Evolutionary conservation across 164 flowering plant genomes (phyloP).

Genomic region (Malania oleifera): DNA sequence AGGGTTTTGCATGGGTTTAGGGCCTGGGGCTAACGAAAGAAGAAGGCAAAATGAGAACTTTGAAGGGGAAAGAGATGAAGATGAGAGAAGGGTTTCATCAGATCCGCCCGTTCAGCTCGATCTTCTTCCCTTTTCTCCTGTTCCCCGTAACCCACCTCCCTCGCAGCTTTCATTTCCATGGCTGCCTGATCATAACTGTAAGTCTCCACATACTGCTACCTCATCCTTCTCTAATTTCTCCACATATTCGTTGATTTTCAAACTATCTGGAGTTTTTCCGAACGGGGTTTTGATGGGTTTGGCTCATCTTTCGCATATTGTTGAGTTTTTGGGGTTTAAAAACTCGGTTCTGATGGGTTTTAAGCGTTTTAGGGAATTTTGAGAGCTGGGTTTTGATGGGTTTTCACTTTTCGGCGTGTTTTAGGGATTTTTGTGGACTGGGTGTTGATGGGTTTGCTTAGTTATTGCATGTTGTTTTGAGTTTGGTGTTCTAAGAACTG

Average conservation of each 20-base stretch:
- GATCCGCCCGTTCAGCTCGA: conserved; percentile 36
- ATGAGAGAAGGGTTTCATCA: conserved; percentile 11
- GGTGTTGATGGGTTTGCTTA: too few species aligned
- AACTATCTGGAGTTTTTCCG: too few species aligned
- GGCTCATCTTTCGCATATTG: too few species aligned
- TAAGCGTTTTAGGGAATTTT: too few species aligned
- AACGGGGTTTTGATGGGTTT: too few species aligned
- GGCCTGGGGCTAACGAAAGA: neutral
- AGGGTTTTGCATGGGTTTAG: conserved; percentile 35
- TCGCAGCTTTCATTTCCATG: conserved; percentile 30
- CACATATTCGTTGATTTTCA: neutral
- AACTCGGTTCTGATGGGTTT: too few species aligned
- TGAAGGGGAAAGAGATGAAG: conserved; percentile 2
- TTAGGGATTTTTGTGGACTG: too few species aligned
- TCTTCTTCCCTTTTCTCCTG: conserved; percentile 32
- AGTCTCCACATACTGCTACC: neutral
- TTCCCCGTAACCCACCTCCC: conserved; percentile 20
- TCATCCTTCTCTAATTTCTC: neutral
- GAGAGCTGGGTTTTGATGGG: too few species aligned
- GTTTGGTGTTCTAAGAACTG: too few species aligned
- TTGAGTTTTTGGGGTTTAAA: too few species aligned
- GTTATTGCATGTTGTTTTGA: too few species aligned
- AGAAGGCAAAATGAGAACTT: neutral
- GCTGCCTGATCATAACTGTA: conserved; percentile 27
- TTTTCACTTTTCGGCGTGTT: too few species aligned